Evolutionary conservation across 2,329 filamentous ascomycete genomes (phyloP).

Genomic region (Fusarium sacchari): DNA sequence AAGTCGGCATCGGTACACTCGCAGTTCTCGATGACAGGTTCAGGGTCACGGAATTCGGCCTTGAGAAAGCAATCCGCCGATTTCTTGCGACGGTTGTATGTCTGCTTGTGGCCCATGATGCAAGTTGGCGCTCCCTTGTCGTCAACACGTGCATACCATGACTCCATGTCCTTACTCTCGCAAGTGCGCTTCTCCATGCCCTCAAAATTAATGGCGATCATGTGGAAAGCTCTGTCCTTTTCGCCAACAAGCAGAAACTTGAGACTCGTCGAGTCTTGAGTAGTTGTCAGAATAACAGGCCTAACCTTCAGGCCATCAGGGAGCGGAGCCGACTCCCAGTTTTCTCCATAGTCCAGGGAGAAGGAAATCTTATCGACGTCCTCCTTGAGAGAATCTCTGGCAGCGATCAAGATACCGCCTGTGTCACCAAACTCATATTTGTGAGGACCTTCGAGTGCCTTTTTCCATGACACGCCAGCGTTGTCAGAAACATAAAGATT

Average conservation of each 20-base stretch:
- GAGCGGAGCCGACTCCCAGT: slow-evolving; percentile 79
- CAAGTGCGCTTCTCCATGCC: slow-evolving; percentile 84
- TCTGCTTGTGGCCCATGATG: slow-evolving; percentile 96
- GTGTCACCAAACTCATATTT: slow-evolving; percentile 97
- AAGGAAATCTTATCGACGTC: slow-evolving; percentile 71
- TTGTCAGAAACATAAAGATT: slow-evolving; percentile 91
- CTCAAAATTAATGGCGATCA: slow-evolving; percentile 85
- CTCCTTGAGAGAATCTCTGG: slow-evolving; percentile 76
- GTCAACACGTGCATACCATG: slow-evolving; percentile 87
- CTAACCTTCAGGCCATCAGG: slow-evolving; percentile 73
- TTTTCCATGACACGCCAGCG: slow-evolving; percentile 85
- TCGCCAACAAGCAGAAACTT: slow-evolving; percentile 86
- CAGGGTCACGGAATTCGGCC: slow-evolving; percentile 82
- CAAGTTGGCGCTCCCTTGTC: slow-evolving; percentile 84
- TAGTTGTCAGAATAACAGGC: slow-evolving; percentile 83
- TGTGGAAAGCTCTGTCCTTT: slow-evolving; percentile 64
- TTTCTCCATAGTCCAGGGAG: slow-evolving; percentile 88
- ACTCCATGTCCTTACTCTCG: slow-evolving; percentile 80
- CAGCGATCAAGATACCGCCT: slow-evolving; percentile 86
- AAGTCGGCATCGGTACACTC: slow-evolving; percentile 87
- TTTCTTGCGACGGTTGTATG: slow-evolving; percentile 85
- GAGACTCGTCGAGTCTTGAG: slow-evolving; percentile 89
- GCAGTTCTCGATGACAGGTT: slow-evolving; percentile 77
- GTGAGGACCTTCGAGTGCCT: slow-evolving; percentile 81
- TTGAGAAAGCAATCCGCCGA: slow-evolving; percentile 90